Base-by-base conservation (phyloP, 768 basidiomycete genomes). In the Tremella mesenterica region DNA sequence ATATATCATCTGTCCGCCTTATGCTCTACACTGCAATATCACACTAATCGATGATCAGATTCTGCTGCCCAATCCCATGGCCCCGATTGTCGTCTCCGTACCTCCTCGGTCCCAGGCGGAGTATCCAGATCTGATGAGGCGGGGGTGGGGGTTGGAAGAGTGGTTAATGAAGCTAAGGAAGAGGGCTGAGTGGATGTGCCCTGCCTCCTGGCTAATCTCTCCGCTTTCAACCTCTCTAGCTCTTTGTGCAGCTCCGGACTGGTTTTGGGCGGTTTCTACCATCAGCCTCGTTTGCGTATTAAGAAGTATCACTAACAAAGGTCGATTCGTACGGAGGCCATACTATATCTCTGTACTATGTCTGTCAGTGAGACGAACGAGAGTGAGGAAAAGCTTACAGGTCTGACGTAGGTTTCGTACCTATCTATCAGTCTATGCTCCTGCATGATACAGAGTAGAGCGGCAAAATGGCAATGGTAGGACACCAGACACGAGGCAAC, bases 331-430 rank as follows among this genome's bases (percentile, higher is more conserved):
- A 58, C 29, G 64, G 52, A 20, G 67, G 67, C 52, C 59, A 62
- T 5, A 69, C 29, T 21, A 58, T 50, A 34, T 66, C 63, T 44
- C 57, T 60, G 51, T 66, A 66, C 67, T 68, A 30, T n/a, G n/a
- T 7, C 18, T 21, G 10, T 41, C 52, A 54, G 45, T 21, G n/a
- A 28, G 10, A 45, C 29, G 25, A 16, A 41, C 2, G 23, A 41
- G 34, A 20, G 26, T 18, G n/a, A 23, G 23, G 12, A 43, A 9
- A 21, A 18, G 48, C 58, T 13, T 52, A 64, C 65, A 41, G 63
- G 65, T 30, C 59, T 49, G 8, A 64, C 67, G 48, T 69, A 61
- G 8, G 31, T 47, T 4, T 63, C 58, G 41, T 63, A 68, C 65
- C 65, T 67, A 44, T 39, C 10, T 4, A 45, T 58, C 48, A 53